Evolutionary conservation across 257 asterid genomes (phyloP).

Genomic region (Nicotiana undulata): DNA sequence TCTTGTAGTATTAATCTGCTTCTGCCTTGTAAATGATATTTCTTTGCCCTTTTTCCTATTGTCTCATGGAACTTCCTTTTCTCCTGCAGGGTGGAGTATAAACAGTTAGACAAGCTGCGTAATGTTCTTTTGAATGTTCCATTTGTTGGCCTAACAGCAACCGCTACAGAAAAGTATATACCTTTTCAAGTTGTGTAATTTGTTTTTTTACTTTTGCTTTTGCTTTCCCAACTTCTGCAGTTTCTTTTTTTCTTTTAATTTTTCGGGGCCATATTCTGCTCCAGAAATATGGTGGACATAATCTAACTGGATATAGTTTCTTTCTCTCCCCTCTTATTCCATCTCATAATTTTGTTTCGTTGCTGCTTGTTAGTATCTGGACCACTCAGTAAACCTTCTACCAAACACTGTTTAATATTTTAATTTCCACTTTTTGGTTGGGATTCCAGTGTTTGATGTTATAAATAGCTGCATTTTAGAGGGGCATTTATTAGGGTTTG

Average conservation of each 20-base stretch:
- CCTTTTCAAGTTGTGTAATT: background rate
- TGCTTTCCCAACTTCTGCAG: background rate
- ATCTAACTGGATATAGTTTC: background rate
- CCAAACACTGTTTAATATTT: background rate
- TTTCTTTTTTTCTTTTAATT: background rate
- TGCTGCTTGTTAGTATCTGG: background rate
- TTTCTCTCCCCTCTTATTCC: background rate
- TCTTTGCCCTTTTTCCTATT: conserved; percentile 1
- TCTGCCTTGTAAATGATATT: background rate
- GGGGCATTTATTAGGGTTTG: background rate
- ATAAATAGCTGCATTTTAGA: background rate
- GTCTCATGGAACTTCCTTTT: conserved; percentile 5
- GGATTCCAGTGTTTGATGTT: background rate
- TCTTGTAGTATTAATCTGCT: background rate
- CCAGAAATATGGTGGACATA: background rate
- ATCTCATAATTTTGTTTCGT: background rate
- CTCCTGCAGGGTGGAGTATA: conserved; percentile 71
- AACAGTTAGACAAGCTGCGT: conserved; percentile 72
- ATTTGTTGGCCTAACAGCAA: conserved; percentile 84
- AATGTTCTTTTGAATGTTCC: conserved; percentile 62
- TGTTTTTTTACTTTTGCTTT: background rate
- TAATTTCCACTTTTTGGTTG: background rate
- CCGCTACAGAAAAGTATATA: conserved; percentile 90
- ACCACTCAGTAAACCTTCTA: background rate
- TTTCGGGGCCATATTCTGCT: background rate